A percentile compares a stretch with the other conserved stretches of the same genome.
Conservation (phyloP, 2,329 filamentous ascomycete species). For the Neonectria magnoliae region DNA sequence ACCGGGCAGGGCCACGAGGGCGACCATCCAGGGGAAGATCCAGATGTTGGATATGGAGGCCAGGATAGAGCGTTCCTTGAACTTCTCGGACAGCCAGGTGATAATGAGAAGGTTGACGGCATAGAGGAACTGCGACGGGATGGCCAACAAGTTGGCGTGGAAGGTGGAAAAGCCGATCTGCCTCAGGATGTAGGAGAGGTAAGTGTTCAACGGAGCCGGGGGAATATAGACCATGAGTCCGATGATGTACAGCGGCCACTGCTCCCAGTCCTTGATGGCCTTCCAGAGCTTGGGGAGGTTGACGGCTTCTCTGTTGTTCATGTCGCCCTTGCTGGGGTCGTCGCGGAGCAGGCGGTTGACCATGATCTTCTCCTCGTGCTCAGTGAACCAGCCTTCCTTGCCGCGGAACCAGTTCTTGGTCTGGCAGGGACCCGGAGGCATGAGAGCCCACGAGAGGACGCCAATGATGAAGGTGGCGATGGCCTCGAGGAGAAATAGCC, state of each 20-base stretch:
- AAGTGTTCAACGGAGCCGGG: conserved; percentile 53
- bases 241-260: conserved; percentile 62
- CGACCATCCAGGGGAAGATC: conserved; percentile 60
- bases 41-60: conserved; percentile 59
- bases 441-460: conserved; percentile 55
- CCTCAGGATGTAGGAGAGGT: conserved; percentile 57
- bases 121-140: conserved; percentile 56
- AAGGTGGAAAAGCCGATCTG: conserved; percentile 57
- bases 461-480: conserved; percentile 54
- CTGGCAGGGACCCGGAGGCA: conserved; percentile 58
- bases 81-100: conserved; percentile 55
- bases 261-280: conserved; percentile 66
- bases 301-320: conserved; percentile 63
- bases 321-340: conserved; percentile 68
- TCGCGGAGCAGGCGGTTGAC: conserved; percentile 69
- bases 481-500: conserved; percentile 64
- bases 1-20: conserved; percentile 52
- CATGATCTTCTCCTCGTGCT: conserved; percentile 69
- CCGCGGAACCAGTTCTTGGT: conserved; percentile 67
- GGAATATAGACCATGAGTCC: conserved; percentile 60
- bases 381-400: conserved; percentile 69
- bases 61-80: conserved; percentile 57
- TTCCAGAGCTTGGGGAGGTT: conserved; percentile 55
- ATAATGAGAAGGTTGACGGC: conserved; percentile 58
- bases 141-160: conserved; percentile 57